Evolutionary conservation across 164 flowering plant species (phyloP).

Genomic region (Berberis thunbergii): DNA sequence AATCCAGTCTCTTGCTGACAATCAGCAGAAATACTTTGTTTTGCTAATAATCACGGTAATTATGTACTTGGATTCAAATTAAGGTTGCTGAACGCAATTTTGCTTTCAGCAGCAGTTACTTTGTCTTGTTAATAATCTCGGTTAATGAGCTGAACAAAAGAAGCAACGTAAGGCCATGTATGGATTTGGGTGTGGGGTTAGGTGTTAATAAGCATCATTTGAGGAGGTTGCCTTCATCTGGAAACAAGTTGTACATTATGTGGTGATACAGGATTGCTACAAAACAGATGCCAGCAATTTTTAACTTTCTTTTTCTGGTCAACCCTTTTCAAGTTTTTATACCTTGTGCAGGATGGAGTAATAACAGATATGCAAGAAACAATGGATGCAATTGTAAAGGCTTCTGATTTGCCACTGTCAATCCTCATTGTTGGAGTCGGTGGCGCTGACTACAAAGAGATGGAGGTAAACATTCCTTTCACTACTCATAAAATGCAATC

Average conservation of each 20-base stretch:
- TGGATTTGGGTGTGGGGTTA: too few relatives aligned
- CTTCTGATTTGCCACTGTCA: slow-evolving; percentile 88
- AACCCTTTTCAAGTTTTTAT: background rate
- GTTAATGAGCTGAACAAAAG: too few relatives aligned
- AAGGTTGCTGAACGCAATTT: too few relatives aligned
- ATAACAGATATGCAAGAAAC: slow-evolving; percentile 81
- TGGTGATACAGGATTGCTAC: too few relatives aligned
- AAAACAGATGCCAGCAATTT: background rate
- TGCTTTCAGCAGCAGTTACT: too few relatives aligned
- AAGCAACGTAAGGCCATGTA: too few relatives aligned
- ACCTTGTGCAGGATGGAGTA: slow-evolving; percentile 74
- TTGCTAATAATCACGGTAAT: slow-evolving; percentile 78
- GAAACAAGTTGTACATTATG: too few relatives aligned
- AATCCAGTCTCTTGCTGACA: slow-evolving; percentile 34
- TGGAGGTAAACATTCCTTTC: slow-evolving; percentile 78
- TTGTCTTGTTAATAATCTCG: too few relatives aligned
- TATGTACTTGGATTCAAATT: background rate
- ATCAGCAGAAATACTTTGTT: slow-evolving; percentile 54
- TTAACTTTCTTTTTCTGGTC: background rate
- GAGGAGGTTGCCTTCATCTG: too few relatives aligned
- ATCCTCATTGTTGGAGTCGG: slow-evolving; percentile 95
- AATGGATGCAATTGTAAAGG: slow-evolving; percentile 71
- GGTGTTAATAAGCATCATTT: too few relatives aligned
- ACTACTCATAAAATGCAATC: background rate
- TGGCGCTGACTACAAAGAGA: slow-evolving; percentile 68